phyloP scores from a whole-genome alignment of 2,329 filamentous ascomycete species.

The Metarhizium humberi region DNA sequence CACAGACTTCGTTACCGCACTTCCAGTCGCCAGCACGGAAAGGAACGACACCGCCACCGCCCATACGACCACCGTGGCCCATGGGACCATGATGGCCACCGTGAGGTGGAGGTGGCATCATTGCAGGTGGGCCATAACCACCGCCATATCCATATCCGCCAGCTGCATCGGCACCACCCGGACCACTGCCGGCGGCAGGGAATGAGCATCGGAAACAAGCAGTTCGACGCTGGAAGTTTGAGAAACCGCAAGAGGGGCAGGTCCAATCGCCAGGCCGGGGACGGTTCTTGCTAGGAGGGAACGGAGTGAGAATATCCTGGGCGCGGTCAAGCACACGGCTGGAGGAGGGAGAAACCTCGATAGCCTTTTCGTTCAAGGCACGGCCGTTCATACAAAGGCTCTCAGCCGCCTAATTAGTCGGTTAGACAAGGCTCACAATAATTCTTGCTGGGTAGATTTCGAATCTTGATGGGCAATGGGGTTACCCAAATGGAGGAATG shows the following conservation, averaged over 20 bases:
- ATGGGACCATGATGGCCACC: constrained; percentile 53
- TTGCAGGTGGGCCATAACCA: constrained; percentile 59
- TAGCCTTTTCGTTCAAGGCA: constrained; percentile 95
- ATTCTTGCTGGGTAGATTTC: background rate
- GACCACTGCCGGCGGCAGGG: constrained; percentile 80
- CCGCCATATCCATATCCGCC: constrained; percentile 54
- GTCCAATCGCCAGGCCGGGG: constrained; percentile 98
- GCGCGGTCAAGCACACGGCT: constrained; percentile 92
- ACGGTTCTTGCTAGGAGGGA: constrained; percentile 97
- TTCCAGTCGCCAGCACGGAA: constrained; percentile 99
- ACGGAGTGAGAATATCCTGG: constrained; percentile 90
- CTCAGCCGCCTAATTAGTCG: constrained; percentile 66
- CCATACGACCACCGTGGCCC: constrained; percentile 60
- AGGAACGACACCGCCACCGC: constrained; percentile 77
- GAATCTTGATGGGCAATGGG: background rate
- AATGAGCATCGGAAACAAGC: constrained; percentile 99
- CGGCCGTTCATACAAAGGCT: constrained; percentile 98
- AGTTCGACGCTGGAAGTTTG: constrained; percentile 97
- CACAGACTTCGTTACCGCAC: constrained; percentile 92
- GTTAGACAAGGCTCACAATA: background rate
- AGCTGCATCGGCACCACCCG: constrained; percentile 52
- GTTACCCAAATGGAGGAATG: background rate
- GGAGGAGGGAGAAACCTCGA: constrained; percentile 96
- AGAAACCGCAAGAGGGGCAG: constrained; percentile 96
- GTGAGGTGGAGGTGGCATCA: constrained; percentile 72